Base-by-base conservation (phyloP, 805 yeast genomes). In the Schizosaccharomyces osmophilus region DNA sequence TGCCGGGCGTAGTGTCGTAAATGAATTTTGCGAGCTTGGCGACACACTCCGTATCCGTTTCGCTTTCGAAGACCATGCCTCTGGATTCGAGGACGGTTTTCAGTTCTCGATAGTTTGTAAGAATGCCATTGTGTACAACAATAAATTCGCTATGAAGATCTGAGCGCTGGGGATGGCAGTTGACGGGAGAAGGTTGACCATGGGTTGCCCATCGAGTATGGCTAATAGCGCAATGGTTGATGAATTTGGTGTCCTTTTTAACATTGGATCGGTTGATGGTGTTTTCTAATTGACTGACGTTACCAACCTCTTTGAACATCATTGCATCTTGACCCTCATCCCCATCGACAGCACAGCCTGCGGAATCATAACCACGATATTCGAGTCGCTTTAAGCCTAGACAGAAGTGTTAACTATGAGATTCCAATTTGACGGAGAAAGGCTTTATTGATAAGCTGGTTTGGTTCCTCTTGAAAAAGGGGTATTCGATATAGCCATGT, bases 201-300 rank as follows among this genome's bases (percentile, higher is more conserved):
- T 93, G 99, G 48, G 99, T 93, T 61, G 99, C 99, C 99, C 99
- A 93, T 77, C 99, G 85, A 15, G 99, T 93, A 74, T 93, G 99
- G 29, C 98, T 97, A 72, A 93, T 93, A 70, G 95, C 98, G 64
- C 83, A 88, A 71, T 93, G 98, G 71, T 84, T 81, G 67, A 80
- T 83, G 70, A 87, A 88, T 24, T 80, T 77, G 64, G 79, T 82
- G 59, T 65, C 63, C 36, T 77, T 73, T 67, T 83, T 77, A 68
- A 84, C 80, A 63, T 82, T 78, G 58, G 79, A 71, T 26, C 71
- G 66, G 59, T 69, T 69, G 60, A 74, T 68, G 66, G 86, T 81
- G 73, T 83, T 82, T 71, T 79, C 83, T 71, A 93, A 82, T 63
- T 82, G 83, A 66, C 79, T 80, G 67, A 93, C 99, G 73, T 93